Evolutionary conservation across 2,329 filamentous ascomycete genomes (phyloP).

Genomic region (Pestalotiopsis sp.): DNA sequence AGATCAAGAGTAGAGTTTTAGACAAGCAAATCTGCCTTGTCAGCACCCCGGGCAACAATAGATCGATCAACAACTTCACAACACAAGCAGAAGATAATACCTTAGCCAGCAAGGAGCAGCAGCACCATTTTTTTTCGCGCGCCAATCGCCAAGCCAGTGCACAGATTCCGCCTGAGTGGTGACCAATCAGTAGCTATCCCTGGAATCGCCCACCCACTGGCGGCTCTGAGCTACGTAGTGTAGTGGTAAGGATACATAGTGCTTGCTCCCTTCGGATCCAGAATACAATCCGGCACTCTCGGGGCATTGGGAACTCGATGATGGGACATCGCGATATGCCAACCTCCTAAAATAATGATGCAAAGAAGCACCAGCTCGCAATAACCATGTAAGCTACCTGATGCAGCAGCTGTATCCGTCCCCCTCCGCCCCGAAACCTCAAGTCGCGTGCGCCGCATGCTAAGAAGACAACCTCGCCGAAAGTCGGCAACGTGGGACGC

Average conservation of each 20-base stretch:
- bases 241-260: not conserved
- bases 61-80: not conserved
- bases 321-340: constrained; percentile 6
- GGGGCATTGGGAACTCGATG: not conserved
- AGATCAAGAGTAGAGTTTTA: not conserved
- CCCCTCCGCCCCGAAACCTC: not conserved
- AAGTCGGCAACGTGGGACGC: constrained; percentile 28
- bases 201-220: not conserved
- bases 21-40: not conserved
- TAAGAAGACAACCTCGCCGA: not conserved
- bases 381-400: constrained; percentile 10
- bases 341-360: constrained; percentile 10
- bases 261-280: not conserved
- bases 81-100: not conserved
- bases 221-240: not conserved
- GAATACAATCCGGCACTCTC: constrained; percentile 3
- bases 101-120: not conserved
- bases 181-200: not conserved
- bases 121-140: not conserved
- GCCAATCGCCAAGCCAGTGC: not conserved
- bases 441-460: not conserved
- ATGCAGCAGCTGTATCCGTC: not conserved
- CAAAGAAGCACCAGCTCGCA: not conserved
- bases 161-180: not conserved
- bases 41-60: not conserved